Conservation (phyloP, 2,329 filamentous ascomycete genomes). For the Didymella sp. region DNA sequence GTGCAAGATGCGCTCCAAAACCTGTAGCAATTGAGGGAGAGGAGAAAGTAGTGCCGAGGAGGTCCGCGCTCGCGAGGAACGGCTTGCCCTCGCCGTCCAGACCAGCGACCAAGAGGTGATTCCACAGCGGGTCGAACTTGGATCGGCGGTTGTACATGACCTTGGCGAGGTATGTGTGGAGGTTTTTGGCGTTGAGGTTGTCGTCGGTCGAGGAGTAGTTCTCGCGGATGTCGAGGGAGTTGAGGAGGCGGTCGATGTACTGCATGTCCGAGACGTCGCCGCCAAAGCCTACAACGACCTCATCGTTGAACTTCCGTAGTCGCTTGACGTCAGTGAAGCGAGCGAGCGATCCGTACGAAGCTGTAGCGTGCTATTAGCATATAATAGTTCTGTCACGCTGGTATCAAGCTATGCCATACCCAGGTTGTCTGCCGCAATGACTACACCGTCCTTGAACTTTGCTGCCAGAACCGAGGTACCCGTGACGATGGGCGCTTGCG, state of each 20-base stretch:
- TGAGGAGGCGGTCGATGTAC: slow-evolving; percentile 91
- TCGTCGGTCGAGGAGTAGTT: slow-evolving; percentile 70
- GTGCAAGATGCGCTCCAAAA: slow-evolving; percentile 89
- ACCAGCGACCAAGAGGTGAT: slow-evolving; percentile 89
- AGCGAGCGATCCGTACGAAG: slow-evolving; percentile 93
- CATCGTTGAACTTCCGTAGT: slow-evolving; percentile 84
- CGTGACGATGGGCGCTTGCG: slow-evolving; percentile 91
- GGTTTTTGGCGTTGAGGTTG: slow-evolving; percentile 84
- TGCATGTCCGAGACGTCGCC: slow-evolving; percentile 99
- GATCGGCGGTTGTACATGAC: slow-evolving; percentile 94
- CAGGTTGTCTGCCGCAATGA: slow-evolving; percentile 95
- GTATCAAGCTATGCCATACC: slow-evolving; percentile 61
- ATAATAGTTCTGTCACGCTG: neutral
- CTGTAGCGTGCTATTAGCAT: slow-evolving; percentile 55
- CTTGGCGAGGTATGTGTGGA: slow-evolving; percentile 96
- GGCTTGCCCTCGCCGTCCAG: slow-evolving; percentile 78
- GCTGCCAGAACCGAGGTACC: slow-evolving; percentile 94
- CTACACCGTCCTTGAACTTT: slow-evolving; percentile 96
- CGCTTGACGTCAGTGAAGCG: slow-evolving; percentile 98
- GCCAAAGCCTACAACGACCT: slow-evolving; percentile 88
- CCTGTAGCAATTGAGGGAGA: slow-evolving; percentile 90
- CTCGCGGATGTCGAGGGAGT: slow-evolving; percentile 85
- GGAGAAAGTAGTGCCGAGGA: slow-evolving; percentile 90
- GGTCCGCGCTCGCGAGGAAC: slow-evolving; percentile 89
- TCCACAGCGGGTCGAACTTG: slow-evolving; percentile 98